Conservation (phyloP, 257 asterid species). For the Verbascum thapsus region DNA sequence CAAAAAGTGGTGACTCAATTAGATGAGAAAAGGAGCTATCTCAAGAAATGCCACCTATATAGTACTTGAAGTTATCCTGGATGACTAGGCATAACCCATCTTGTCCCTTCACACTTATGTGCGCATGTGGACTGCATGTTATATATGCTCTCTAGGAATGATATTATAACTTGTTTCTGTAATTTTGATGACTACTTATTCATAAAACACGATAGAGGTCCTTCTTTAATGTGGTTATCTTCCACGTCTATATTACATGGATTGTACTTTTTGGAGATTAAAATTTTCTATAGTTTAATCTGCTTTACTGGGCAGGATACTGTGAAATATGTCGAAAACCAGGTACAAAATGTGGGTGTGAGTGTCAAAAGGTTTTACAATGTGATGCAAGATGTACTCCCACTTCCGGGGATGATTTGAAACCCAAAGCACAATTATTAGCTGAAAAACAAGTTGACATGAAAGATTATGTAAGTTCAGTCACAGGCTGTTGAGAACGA, state of each 20-base stretch:
- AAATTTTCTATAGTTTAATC: neutral
- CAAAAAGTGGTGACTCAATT: neutral
- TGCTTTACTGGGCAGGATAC: conserved; percentile 51
- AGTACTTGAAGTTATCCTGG: neutral
- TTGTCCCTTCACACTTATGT: neutral
- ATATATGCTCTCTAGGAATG: neutral
- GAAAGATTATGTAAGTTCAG: conserved; percentile 14
- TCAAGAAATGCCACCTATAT: neutral
- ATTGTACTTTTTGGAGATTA: neutral
- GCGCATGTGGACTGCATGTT: neutral
- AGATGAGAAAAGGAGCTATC: neutral
- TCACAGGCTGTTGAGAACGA: too few relatives aligned
- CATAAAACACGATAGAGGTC: neutral
- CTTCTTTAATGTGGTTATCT: conserved; percentile 19
- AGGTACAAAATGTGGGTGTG: conserved; percentile 60
- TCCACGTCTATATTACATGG: neutral
- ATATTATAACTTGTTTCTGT: conserved; percentile 12
- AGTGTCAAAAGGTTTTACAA: conserved; percentile 54
- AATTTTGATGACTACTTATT: neutral
- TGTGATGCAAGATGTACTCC: conserved; percentile 53
- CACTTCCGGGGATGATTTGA: conserved; percentile 32
- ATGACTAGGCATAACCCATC: neutral
- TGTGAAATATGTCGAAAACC: conserved; percentile 55
- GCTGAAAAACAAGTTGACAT: conserved; percentile 28
- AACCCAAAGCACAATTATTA: conserved; percentile 23